Percentiles rank a stretch among this genome's conserved stretches.
These are phyloP conservation scores for Emmonsiellopsis sp. DNA, from an alignment of 2,329 filamentous ascomycete species.

Conservation along the genomic window DNA sequence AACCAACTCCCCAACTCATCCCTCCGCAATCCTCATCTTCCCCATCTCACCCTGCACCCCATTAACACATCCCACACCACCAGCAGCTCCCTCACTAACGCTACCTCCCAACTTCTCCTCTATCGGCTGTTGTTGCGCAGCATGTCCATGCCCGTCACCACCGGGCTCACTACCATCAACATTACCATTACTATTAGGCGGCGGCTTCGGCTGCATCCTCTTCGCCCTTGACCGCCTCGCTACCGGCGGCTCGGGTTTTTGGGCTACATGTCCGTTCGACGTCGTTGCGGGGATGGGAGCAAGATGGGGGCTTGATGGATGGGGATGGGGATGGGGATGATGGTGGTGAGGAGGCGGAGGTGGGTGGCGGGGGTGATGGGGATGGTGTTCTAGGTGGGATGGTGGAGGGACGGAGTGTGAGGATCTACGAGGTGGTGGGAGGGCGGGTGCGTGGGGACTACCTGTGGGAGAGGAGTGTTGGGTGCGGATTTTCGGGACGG, in stretches of 20 bases:
- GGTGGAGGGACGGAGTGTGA: constrained; percentile 19
- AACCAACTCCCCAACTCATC: neutral
- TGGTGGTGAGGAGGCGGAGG: constrained; percentile 7
- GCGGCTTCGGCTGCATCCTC: too few species aligned
- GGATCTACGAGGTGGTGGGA: constrained; percentile 33
- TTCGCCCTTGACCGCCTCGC: neutral
- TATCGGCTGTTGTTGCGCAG: too few species aligned
- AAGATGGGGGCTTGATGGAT: neutral
- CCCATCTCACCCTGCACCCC: neutral
- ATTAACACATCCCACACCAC: neutral
- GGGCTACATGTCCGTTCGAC: neutral
- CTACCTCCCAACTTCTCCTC: neutral
- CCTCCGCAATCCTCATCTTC: neutral
- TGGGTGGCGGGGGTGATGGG: constrained; percentile 10
- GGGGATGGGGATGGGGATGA: constrained; percentile 6
- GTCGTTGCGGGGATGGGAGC: constrained; percentile 5
- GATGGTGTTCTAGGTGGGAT: constrained; percentile 6
- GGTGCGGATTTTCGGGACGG: neutral
- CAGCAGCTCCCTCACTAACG: neutral
- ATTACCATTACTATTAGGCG: too few species aligned
- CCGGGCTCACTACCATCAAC: too few species aligned
- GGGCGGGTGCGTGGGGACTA: constrained; percentile 25
- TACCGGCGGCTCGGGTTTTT: constrained; percentile 14
- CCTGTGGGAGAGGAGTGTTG: neutral
- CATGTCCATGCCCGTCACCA: too few species aligned